A percentile compares a stretch with the other conserved stretches of the same genome.
Evolutionary conservation across 768 basidiomycete species (phyloP).

Genomic region (Russula brevipes): DNA sequence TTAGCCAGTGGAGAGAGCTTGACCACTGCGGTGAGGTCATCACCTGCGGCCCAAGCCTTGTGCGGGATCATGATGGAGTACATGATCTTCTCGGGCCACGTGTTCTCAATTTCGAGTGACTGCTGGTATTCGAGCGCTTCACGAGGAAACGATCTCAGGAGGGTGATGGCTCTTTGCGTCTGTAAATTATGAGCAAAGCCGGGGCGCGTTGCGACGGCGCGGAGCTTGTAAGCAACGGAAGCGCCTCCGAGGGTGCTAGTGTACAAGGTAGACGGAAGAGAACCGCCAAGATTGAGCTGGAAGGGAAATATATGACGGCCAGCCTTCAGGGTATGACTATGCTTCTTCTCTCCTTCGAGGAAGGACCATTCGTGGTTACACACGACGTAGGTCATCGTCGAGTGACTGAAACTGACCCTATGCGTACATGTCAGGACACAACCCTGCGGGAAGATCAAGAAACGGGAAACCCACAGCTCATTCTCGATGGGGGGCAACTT

Average conservation of each 20-base stretch:
- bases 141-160: constrained; percentile 67
- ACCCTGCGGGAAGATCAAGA: neutral
- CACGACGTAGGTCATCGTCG: constrained; percentile 53
- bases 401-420: constrained; percentile 42
- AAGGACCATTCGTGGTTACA: constrained; percentile 91
- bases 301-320: constrained; percentile 93
- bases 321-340: constrained; percentile 89
- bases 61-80: constrained; percentile 90
- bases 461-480: constrained; percentile 51
- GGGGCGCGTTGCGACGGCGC: constrained; percentile 74
- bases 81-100: constrained; percentile 97
- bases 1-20: constrained; percentile 87
- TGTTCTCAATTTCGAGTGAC: constrained; percentile 91
- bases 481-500: constrained; percentile 52
- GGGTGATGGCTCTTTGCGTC: constrained; percentile 51
- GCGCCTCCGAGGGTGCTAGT: constrained; percentile 55
- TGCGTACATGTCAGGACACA: constrained; percentile 11
- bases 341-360: constrained; percentile 74
- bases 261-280: constrained; percentile 71
- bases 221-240: constrained; percentile 80
- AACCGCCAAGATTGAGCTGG: constrained; percentile 77
- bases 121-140: constrained; percentile 95
- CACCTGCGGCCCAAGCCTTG: constrained; percentile 93
- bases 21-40: constrained; percentile 71
- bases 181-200: constrained; percentile 70